Percentiles rank a stretch among this genome's conserved stretches.
Conservation (phyloP, 2,329 filamentous ascomycete species). For the Calonectria henricotiae region DNA sequence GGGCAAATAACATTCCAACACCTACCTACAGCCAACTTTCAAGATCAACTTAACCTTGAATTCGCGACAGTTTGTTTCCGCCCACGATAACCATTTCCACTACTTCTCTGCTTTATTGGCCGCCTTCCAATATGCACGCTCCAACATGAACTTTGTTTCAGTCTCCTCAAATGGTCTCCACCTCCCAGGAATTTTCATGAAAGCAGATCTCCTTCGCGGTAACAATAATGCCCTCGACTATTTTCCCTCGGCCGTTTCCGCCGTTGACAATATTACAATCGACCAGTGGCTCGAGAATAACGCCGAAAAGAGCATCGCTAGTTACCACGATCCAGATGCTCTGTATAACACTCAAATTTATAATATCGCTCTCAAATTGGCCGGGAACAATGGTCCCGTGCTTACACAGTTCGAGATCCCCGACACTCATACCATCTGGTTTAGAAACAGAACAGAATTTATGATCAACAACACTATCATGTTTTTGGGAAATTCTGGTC, state of each 20-base stretch:
- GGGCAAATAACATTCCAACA: too few relatives aligned
- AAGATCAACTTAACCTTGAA: neutral
- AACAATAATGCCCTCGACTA: conserved; percentile 41
- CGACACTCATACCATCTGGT: conserved; percentile 2
- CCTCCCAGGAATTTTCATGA: conserved; percentile 41
- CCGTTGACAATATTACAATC: conserved; percentile 42
- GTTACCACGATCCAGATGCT: conserved; percentile 20
- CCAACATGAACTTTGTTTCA: conserved; percentile 37
- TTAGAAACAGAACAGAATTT: neutral
- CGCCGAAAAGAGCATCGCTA: conserved; percentile 25
- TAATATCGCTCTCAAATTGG: neutral
- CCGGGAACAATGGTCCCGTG: too few relatives aligned
- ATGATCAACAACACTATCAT: conserved; percentile 34
- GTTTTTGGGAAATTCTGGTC: neutral
- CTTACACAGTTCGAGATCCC: neutral
- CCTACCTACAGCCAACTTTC: too few relatives aligned
- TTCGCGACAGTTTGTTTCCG: conserved; percentile 39
- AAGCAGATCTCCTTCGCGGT: conserved; percentile 30
- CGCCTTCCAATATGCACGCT: conserved; percentile 37
- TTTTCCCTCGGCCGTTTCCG: conserved; percentile 43
- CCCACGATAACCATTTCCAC: conserved; percentile 45
- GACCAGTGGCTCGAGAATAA: conserved; percentile 47
- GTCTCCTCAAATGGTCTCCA: conserved; percentile 42
- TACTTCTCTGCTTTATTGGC: conserved; percentile 43
- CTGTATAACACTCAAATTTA: conserved; percentile 3